phyloP scores from a whole-genome alignment of 805 yeast species.

The Zygosaccharomyces lentus region DNA sequence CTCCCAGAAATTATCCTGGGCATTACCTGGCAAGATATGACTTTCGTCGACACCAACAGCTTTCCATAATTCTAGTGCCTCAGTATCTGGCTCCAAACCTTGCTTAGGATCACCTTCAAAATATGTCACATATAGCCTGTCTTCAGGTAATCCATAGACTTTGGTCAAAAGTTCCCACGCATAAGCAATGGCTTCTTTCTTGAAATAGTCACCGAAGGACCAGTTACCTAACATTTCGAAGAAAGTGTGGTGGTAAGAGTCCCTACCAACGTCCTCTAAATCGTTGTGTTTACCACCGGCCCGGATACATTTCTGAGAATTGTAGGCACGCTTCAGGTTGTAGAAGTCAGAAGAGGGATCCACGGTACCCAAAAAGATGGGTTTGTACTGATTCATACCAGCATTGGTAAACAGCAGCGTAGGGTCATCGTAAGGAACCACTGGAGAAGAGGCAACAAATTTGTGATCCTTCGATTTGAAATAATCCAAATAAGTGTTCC shows the following conservation, averaged over 20 bases:
- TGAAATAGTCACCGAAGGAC: slow-evolving; percentile 99
- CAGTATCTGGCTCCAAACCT: slow-evolving; percentile 89
- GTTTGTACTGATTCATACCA: slow-evolving; percentile 99
- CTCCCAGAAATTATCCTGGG: slow-evolving; percentile 97
- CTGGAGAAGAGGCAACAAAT: slow-evolving; percentile 88
- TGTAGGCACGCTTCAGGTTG: slow-evolving; percentile 78
- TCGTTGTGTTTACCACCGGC: slow-evolving; percentile 99
- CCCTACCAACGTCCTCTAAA: slow-evolving; percentile 97
- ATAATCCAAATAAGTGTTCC: slow-evolving; percentile 79
- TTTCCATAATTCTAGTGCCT: slow-evolving; percentile 84
- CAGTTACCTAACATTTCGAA: slow-evolving; percentile 99
- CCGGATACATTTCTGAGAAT: slow-evolving; percentile 97
- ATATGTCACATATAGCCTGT: slow-evolving; percentile 89
- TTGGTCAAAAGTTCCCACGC: slow-evolving; percentile 90
- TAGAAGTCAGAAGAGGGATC: slow-evolving; percentile 91
- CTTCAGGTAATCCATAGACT: slow-evolving; percentile 73
- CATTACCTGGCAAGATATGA: slow-evolving; percentile 89
- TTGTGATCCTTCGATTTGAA: slow-evolving; percentile 69
- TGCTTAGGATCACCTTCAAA: slow-evolving; percentile 85
- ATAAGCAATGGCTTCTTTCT: slow-evolving; percentile 81
- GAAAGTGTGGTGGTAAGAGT: slow-evolving; percentile 96
- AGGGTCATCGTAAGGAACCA: slow-evolving; percentile 97
- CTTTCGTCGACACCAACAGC: slow-evolving; percentile 85
- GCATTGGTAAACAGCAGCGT: slow-evolving; percentile 96
- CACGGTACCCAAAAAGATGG: slow-evolving; percentile 94